Evolutionary conservation across 1,284 basidiomycete genomes (phyloP), one percentile per base, ranked within the genome.

Genomic region (Trichosporon faecale): DNA sequence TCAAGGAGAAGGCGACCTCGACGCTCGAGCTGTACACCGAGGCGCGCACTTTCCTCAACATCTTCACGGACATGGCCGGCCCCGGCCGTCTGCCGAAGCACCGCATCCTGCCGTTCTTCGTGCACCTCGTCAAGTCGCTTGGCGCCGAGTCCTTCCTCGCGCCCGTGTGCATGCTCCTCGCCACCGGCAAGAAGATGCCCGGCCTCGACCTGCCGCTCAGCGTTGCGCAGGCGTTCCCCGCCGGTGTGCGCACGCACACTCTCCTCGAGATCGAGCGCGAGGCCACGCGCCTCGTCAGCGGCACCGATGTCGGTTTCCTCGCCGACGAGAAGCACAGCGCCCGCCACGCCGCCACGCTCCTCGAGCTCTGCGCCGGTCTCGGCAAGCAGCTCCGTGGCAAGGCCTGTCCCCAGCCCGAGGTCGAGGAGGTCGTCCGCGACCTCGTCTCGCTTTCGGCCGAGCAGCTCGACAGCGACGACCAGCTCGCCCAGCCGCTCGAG

Each of bases 101-200:
- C 73, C 79, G 84, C n/a, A 83, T 79, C 23, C 68, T 82, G 23
- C 82, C 83, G 69, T 95, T 99, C 85, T 98, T 97, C 84, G 87
- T 89, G 2, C 93, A 96, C 78, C 87, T 99, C n/a, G 88, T 93
- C 40, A 90, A 94, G 70, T 91, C 92, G 2, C 87, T 99, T 12
- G 94, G 93, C 9, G 85, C 91, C 1, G 85, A 87, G 11, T 90
- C 94, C 65, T 99, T 95, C 85, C 85, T 97, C 49, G 87, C 92
- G 0, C 91, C 94, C 0, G 84, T 97, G 8, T 89, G 88, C 73
- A 92, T 98, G 89, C 88, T 98, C 0, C 86, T 98, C 12, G 87
- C 95, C 0, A 92, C 87, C 89, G 5, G 91, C 89, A 77, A 90
- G 90, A 55, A 78, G 77, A 25, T 66, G 72, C 68, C 72, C 66